Evolutionary conservation across 225 moss, liverwort and hornwort genomes (phyloP).

Genomic region (Asterella californica): DNA sequence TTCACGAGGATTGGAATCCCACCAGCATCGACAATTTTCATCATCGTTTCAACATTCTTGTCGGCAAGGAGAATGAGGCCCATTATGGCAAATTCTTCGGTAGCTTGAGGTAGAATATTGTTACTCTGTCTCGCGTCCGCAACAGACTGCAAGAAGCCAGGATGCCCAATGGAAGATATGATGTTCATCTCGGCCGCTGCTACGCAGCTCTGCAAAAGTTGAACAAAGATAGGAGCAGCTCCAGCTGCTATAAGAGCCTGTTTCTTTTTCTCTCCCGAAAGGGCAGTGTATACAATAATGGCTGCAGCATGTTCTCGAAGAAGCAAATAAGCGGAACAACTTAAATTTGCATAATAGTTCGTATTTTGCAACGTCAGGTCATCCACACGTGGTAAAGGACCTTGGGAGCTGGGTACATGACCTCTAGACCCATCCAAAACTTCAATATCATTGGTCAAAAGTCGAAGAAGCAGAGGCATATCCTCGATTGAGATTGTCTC

Average conservation of each 20-base stretch:
- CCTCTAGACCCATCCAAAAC: not conserved
- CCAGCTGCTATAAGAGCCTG: constrained; percentile 43
- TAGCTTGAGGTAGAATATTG: constrained; percentile 50
- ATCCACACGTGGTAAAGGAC: constrained; percentile 7
- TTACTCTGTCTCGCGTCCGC: constrained; percentile 23
- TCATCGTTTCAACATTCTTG: constrained; percentile 49
- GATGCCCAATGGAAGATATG: constrained; percentile 25
- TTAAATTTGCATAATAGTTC: constrained; percentile 5
- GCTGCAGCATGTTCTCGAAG: constrained; percentile 61
- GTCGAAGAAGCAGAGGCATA: constrained; percentile 43
- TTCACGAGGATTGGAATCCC: constrained; percentile 55
- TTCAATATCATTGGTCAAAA: constrained; percentile 35
- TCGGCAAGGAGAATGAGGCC: constrained; percentile 70
- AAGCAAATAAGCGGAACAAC: constrained; percentile 39
- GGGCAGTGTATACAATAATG: constrained; percentile 59
- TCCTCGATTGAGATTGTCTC: constrained; percentile 42
- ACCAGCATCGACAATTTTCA: constrained; percentile 63
- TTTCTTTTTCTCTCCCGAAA: constrained; percentile 60
- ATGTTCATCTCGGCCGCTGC: constrained; percentile 9
- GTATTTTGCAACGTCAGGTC: constrained; percentile 12
- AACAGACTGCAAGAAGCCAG: constrained; percentile 34
- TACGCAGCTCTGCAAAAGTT: constrained; percentile 42
- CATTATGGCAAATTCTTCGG: constrained; percentile 75
- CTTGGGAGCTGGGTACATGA: not conserved
- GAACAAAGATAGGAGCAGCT: constrained; percentile 52